Evolutionary conservation across 73 alveolate species (phyloP).

Genomic region (Loxodes magnus): DNA sequence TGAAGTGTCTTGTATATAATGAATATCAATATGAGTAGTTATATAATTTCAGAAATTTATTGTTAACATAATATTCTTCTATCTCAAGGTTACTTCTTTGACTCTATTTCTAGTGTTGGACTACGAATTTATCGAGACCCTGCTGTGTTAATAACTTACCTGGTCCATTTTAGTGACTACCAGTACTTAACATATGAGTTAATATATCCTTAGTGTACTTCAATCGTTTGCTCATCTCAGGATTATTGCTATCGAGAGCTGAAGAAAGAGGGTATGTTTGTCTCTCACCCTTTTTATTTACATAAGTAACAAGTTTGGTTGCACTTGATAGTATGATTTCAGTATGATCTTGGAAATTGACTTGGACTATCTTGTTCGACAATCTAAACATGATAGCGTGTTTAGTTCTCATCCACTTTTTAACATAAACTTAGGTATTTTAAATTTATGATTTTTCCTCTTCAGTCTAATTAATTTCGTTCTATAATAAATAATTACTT

Average conservation of each 20-base stretch:
- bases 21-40: too few relatives aligned
- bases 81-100: too few relatives aligned
- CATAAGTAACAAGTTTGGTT: slow-evolving; percentile 67
- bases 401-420: slow-evolving; percentile 70
- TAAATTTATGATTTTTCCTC: slow-evolving; percentile 12
- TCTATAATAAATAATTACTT: slow-evolving; percentile 1
- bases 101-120: too few relatives aligned
- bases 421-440: slow-evolving; percentile 72
- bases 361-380: slow-evolving; percentile 76
- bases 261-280: slow-evolving; percentile 43
- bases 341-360: slow-evolving; percentile 80
- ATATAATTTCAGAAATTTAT: too few relatives aligned
- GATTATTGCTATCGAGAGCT: slow-evolving; percentile 68
- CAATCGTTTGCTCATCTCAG: slow-evolving; percentile 82
- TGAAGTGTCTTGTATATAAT: too few relatives aligned
- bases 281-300: slow-evolving; percentile 70
- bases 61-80: too few relatives aligned
- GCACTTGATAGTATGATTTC: slow-evolving; percentile 76
- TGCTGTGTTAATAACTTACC: too few relatives aligned
- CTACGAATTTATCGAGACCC: too few relatives aligned
- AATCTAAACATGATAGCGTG: slow-evolving; percentile 86
- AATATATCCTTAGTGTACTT: slow-evolving; percentile 75
- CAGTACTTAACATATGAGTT: slow-evolving; percentile 57
- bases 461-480: slow-evolving; percentile 6
- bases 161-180: too few relatives aligned